Base-by-base conservation (phyloP, 2,329 filamentous ascomycete genomes). In the Penicillium sp. region DNA sequence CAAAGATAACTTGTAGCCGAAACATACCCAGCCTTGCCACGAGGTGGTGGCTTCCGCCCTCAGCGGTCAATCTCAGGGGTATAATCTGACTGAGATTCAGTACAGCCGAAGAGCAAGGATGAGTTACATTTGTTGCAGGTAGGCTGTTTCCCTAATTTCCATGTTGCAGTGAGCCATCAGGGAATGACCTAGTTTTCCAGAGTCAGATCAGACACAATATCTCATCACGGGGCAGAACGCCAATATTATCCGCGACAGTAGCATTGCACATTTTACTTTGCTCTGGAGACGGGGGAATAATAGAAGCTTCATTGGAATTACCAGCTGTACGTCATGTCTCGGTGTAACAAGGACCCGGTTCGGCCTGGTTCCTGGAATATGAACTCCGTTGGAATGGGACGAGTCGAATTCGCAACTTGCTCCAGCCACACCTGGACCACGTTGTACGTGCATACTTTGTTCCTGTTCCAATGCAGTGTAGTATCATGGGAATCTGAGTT, bases 401-500 rank as follows among this genome's bases (percentile, higher is more conserved):
- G 44, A 19, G 46, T 45, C 40, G 8, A 13, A 19, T 44, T 40
- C 9, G 26, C 11, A 50, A 54, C 40, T 14, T 26, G 11, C 10
- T 7, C 23, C 19, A 54, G 32, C 32, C 8, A 14, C 19, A 50
- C 26, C 44, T 49, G 18, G 11, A 27, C 40, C 51, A 34, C 40
- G 18, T 50, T 54, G 13, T 34, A 44, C 18, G 19, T 53, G 27
- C 26, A 32, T 26, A 34, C 9, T 10, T 41, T 41, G 34, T 41
- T 36, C 40, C 30, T 47, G 56, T 58, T 53, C 11, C 49, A 56
- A 49, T 40, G 56, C 53, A 56, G 46, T 41, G 53, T 56, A 39
- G 27, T 45, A 44, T 44, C 18, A 4, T 16, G 26, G 6, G 19
- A 10, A 29, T n/a, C n/a, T 35, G 14, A 8, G 7, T 35, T 18